Evolutionary conservation across 371 early-diverging fungal species (phyloP), one percentile per base, ranked within the genome.

Genomic region (Mucor plumbeus): DNA sequence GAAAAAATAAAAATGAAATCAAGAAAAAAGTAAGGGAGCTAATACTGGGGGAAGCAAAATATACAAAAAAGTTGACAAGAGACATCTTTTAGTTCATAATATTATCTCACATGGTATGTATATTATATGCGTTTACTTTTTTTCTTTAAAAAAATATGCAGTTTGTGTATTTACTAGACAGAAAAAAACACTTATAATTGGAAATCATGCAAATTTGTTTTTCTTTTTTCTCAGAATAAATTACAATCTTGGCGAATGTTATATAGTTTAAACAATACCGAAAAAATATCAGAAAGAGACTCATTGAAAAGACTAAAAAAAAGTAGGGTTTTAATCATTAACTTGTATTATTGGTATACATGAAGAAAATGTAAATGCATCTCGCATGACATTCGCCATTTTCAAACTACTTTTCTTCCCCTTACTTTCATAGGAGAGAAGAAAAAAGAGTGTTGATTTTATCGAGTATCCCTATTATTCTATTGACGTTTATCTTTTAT

Each of bases 11-110:
- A n/a, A n/a, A n/a, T n/a, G n/a, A n/a, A n/a, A n/a, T n/a, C n/a
- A n/a, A n/a, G n/a, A 63, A 55, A 54, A 68, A 21, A 48, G 47
- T 13, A 61, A 68, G 59, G 26, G 54, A 61, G 38, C 26, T 26
- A 26, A 26, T 26, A 33, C 11, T 55, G 15, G 11, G 34, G 36
- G 21, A 34, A 44, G 33, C 41, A 40, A 21, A 21, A 7, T 40
- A 57, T 31, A 40, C 8, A 36, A 61, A 56, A 57, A 33, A 34
- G 41, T 34, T 61, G 40, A 61, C 26, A 33, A 39, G 31, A 31
- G 38, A 13, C 26, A 50, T 50, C 50, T 26, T 50, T 26, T 50
- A 13, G 21, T 50, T 21, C 9, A 38, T 38, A 38, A 38, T 50
- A 21, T 26, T 50, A 50, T 50, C 50, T 50, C 50, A 50, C 50